Conservation (phyloP, 1,284 basidiomycete genomes). For the Bjerkandera adusta region DNA sequence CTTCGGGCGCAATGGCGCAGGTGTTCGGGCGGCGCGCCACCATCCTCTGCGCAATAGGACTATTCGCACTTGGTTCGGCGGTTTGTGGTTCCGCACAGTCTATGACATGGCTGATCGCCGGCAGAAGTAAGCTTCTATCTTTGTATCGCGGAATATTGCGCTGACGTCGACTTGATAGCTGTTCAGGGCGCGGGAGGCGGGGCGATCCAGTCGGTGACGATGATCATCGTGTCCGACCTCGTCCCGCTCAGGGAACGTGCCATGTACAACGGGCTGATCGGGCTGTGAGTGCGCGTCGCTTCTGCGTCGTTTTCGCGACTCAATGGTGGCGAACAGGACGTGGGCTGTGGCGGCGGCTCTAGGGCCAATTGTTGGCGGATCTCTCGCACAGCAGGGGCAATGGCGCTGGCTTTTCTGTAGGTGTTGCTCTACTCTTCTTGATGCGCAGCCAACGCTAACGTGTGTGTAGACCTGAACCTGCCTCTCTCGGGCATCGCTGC, state of each 20-base stretch:
- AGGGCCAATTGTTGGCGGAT: conserved; percentile 14
- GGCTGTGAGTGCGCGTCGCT: neutral
- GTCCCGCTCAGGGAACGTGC: conserved; percentile 1
- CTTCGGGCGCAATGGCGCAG: conserved; percentile 5
- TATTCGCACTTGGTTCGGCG: conserved; percentile 8
- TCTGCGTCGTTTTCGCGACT: neutral
- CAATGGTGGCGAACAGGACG: conserved; percentile 15
- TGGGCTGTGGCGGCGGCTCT: conserved; percentile 34
- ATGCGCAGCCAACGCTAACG: conserved; percentile 22
- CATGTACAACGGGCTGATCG: neutral
- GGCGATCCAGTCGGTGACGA: neutral
- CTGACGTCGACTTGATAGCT: neutral
- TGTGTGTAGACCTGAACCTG: conserved; percentile 22
- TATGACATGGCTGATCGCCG: conserved; percentile 23
- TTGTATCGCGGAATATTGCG: neutral
- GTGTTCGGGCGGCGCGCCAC: conserved; percentile 6
- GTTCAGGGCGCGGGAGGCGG: neutral
- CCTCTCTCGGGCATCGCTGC: conserved; percentile 17
- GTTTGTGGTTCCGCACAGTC: conserved; percentile 2
- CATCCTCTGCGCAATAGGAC: conserved; percentile 1
- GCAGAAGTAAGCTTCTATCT: conserved; percentile 17
- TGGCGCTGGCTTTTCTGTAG: conserved; percentile 19
- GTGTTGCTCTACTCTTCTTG: neutral
- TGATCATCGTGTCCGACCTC: conserved; percentile 1
- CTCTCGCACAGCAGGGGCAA: conserved; percentile 5